These are phyloP conservation scores for Irpex sp. DNA, from an alignment of 1,284 basidiomycete genomes.

Conservation along the genomic window DNA sequence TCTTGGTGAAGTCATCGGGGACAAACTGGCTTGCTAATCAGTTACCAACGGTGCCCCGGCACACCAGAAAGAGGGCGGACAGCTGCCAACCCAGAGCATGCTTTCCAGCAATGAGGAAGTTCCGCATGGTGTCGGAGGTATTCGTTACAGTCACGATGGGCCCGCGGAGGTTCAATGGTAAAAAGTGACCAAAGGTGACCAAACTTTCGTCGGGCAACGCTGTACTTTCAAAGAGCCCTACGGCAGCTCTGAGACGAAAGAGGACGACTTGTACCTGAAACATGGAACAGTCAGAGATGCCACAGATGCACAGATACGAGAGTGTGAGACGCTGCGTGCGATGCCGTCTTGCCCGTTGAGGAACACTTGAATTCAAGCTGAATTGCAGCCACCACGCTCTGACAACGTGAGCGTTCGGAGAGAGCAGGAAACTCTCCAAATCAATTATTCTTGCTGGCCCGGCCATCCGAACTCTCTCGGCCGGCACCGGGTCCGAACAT, in stretches of 20 bases:
- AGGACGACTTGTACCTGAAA: background rate
- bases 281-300: background rate
- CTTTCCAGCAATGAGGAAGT: background rate
- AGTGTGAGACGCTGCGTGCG: background rate
- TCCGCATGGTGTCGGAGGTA: background rate
- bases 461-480: conserved; percentile 1
- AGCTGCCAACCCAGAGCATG: background rate
- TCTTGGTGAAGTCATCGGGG: conserved; percentile 11
- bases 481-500: background rate
- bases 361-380: background rate
- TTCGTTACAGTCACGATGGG: background rate
- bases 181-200: background rate
- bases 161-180: background rate
- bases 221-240: background rate
- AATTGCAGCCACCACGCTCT: background rate
- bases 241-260: background rate
- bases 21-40: conserved; percentile 2
- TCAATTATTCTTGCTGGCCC: background rate
- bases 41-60: background rate
- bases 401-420: conserved; percentile 1
- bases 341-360: background rate
- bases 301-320: background rate
- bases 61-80: background rate
- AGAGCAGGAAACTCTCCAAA: background rate
- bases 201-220: background rate